phyloP scores from a whole-genome alignment of 495 filamentous ascomycete species.

The Apodospora peruviana region DNA sequence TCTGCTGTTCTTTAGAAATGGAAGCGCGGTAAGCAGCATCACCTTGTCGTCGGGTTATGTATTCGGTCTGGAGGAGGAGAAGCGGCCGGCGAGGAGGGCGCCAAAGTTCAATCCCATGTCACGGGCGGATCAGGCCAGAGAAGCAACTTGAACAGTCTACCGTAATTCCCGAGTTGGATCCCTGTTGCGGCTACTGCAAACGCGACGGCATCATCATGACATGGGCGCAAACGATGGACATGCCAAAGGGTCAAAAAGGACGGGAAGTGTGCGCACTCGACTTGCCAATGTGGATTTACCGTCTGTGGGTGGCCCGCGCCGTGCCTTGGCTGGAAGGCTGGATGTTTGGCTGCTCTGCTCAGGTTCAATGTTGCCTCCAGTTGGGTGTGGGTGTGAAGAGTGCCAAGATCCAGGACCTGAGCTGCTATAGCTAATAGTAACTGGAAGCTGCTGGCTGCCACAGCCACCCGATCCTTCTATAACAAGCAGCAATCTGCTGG shows the following conservation, averaged over 20 bases:
- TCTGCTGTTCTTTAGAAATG: background rate
- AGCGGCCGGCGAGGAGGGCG: constrained; percentile 4
- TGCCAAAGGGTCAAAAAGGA: constrained; percentile 12
- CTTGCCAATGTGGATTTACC: constrained; percentile 9
- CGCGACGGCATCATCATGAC: constrained; percentile 15
- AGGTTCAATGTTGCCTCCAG: too few relatives aligned
- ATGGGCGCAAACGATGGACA: constrained; percentile 10
- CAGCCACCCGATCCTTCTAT: too few relatives aligned
- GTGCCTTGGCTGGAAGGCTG: background rate
- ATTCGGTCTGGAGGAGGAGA: constrained; percentile 9
- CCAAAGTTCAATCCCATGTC: constrained; percentile 17
- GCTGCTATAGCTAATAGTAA: too few relatives aligned
- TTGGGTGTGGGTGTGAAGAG: too few relatives aligned
- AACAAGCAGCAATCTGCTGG: too few relatives aligned
- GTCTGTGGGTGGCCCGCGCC: constrained; percentile 2
- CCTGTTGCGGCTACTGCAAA: constrained; percentile 6
- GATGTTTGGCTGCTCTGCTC: background rate
- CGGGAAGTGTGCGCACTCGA: constrained; percentile 20
- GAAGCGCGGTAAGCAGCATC: constrained; percentile 15
- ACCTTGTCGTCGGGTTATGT: constrained; percentile 21
- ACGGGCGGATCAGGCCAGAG: constrained; percentile 6
- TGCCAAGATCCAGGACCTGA: too few relatives aligned
- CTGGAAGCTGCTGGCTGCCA: too few relatives aligned
- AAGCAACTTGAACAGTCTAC: too few relatives aligned
- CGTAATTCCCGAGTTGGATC: background rate